Evolutionary conservation across 2,329 filamentous ascomycete genomes (phyloP).

Genomic region (Colletotrichum sp.): DNA sequence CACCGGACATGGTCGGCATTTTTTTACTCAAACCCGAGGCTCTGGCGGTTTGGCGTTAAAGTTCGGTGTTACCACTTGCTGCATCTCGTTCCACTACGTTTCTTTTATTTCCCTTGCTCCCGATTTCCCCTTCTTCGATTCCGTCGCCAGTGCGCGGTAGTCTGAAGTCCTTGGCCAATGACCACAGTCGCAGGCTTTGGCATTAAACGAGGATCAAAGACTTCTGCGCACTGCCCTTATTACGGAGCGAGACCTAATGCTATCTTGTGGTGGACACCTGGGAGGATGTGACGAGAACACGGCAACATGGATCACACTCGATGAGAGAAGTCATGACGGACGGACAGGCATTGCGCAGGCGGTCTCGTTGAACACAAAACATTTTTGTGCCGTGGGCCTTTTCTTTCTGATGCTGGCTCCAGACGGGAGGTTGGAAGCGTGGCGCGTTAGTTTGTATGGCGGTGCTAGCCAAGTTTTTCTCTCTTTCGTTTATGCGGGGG

Average conservation of each 20-base stretch:
- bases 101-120: slow-evolving; percentile 19
- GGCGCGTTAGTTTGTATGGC: slow-evolving; percentile 27
- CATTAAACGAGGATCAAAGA: background rate
- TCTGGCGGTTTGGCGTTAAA: slow-evolving; percentile 45
- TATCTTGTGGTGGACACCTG: background rate
- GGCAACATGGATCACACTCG: background rate
- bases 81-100: slow-evolving; percentile 12
- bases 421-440: background rate
- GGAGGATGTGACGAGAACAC: background rate
- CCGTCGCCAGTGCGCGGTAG: background rate
- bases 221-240: background rate
- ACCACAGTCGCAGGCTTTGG: background rate
- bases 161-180: background rate
- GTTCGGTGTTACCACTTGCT: slow-evolving; percentile 14
- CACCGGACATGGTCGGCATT: background rate
- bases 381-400: background rate
- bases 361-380: slow-evolving; percentile 5
- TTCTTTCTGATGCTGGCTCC: background rate
- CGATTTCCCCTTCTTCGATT: background rate
- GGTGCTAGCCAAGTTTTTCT: slow-evolving; percentile 14
- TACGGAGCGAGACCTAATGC: background rate
- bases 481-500: slow-evolving; percentile 21
- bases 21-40: slow-evolving; percentile 27
- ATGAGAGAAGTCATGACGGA: background rate
- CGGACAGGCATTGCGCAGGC: background rate